Conservation (phyloP, 305 asterid species). For the Lippia alba region DNA sequence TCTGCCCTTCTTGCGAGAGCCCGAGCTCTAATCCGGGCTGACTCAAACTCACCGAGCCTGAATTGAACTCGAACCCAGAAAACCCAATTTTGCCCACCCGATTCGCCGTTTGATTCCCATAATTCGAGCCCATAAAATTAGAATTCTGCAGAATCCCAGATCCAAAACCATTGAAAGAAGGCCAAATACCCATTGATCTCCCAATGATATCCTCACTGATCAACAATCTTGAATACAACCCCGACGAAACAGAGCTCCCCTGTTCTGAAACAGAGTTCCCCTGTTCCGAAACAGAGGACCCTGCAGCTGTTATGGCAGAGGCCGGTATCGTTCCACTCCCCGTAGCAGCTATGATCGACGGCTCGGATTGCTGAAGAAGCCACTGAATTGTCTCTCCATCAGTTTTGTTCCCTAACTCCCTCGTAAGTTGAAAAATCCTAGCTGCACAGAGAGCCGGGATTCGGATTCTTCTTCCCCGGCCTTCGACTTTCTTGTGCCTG, state of each 20-base stretch:
- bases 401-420: constrained; percentile 75
- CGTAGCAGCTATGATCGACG: constrained; percentile 73
- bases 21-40: constrained; percentile 87
- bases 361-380: constrained; percentile 82
- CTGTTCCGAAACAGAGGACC: constrained; percentile 66
- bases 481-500: constrained; percentile 81
- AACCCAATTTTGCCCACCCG: constrained; percentile 53
- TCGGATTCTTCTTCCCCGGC: constrained; percentile 77
- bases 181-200: constrained; percentile 61
- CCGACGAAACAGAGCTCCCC: constrained; percentile 59
- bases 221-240: constrained; percentile 38
- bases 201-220: constrained; percentile 39
- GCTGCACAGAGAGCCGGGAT: constrained; percentile 88
- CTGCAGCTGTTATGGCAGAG: constrained; percentile 60
- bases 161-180: constrained; percentile 51
- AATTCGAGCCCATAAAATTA: constrained; percentile 38
- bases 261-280: constrained; percentile 70
- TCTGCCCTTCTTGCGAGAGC: constrained; percentile 76
- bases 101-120: constrained; percentile 34
- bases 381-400: constrained; percentile 86
- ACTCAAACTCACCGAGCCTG: constrained; percentile 40
- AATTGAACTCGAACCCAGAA: constrained; percentile 54
- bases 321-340: constrained; percentile 83
- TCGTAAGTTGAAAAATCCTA: constrained; percentile 71
- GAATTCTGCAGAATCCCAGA: constrained; percentile 48